Base-by-base conservation (phyloP, 345 rosid species). In the Populus davidiana region DNA sequence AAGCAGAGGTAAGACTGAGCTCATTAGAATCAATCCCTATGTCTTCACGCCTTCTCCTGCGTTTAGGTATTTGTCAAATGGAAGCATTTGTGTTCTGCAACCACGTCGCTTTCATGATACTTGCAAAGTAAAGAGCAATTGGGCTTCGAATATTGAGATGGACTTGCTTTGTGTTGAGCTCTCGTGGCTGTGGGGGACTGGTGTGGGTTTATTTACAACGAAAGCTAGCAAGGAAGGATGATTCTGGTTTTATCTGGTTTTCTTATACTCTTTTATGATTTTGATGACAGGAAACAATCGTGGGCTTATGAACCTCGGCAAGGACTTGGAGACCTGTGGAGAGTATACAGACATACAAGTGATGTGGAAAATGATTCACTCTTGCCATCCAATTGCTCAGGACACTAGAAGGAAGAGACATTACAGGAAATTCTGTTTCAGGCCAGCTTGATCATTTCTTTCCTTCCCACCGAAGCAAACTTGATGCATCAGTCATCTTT, bases 321-420 rank as follows among this genome's bases (percentile, higher is more conserved):
- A 88, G 84, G 91, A 89, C 76, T 77, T 88, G 90, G 94, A 89
- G 69, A 83, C 87, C n/a, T 89, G 89, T 62, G 75, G 80, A 5
- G 92, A 85, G 69, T 89, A 88, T 44, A 83, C 79, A 78, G 92
- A 91, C 73, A 88, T 88, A 72, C 86, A 85, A 71, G 92, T 91
- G 75, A 85, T 89, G 92, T 89, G 92, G 92, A 84, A 87, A 67
- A 82, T 91, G 80, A 52, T 91, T 79, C 91, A 89, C 38, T 70
- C 89, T 74, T 73, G 62, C 44, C 71, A 87, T 35, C 79, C 73
- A 9, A 67, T 39, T 54, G 33, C 23, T 52, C 29, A 59, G 25
- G 67, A 21, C 75, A 75, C 70, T 54, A 75, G 80, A 49, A 83
- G 76, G 13, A 77, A 72, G 56, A 80, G 69, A 67, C 21, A 78